These are phyloP conservation scores for Verticillium nubilum DNA, from an alignment of 2,329 filamentous ascomycete genomes.

Conservation along the genomic window DNA sequence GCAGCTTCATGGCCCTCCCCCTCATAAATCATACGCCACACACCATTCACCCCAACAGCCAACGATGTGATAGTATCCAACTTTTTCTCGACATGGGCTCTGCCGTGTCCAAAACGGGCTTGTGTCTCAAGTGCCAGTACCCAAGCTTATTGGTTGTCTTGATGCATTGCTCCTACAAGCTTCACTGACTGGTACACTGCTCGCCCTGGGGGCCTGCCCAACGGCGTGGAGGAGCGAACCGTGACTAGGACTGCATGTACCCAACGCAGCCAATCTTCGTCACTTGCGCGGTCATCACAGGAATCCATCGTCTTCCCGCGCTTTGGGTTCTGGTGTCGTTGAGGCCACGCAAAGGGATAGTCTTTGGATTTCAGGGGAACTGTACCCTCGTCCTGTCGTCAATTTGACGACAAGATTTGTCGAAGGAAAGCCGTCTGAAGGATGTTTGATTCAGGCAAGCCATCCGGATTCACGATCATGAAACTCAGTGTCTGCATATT, in stretches of 20 bases:
- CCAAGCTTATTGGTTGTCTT: neutral
- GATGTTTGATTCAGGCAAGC: no score
- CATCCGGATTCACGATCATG: no score
- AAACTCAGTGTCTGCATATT: no score
- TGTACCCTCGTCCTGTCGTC: no score
- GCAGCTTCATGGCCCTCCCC: neutral
- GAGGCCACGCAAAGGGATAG: no score
- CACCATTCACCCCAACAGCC: neutral
- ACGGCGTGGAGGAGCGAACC: neutral
- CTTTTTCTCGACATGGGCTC: neutral
- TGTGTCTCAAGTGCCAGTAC: conserved; percentile 10
- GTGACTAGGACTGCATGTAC: neutral
- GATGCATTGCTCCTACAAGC: neutral
- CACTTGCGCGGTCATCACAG: neutral
- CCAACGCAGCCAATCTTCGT: neutral
- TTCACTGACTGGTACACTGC: neutral
- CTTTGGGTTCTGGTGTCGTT: no score
- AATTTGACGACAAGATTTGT: no score
- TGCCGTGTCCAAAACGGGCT: conserved; percentile 8
- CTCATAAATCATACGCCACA: neutral
- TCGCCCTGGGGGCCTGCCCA: neutral
- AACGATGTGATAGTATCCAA: neutral
- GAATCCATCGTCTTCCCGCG: no score
- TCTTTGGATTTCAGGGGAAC: no score
- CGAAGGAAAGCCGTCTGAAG: no score